Evolutionary conservation across 768 basidiomycete genomes (phyloP).

Genomic region (Daedaleopsis sinensis): DNA sequence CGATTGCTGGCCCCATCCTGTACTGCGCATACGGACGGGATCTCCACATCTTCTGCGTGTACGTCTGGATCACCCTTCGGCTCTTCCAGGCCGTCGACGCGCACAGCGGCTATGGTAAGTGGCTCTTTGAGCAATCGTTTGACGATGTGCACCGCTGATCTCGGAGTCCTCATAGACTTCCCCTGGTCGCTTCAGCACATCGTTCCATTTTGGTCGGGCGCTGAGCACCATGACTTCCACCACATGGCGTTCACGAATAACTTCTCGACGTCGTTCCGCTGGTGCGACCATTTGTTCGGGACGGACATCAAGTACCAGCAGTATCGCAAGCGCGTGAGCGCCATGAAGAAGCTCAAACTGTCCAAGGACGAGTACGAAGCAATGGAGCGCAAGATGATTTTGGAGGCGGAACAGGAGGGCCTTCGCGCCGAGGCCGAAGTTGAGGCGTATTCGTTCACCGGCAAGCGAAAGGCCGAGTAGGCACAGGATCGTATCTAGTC

Average conservation of each 20-base stretch:
- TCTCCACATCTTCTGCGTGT: constrained; percentile 92
- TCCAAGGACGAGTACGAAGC: constrained; percentile 53
- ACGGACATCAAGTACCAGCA: constrained; percentile 90
- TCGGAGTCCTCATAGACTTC: constrained; percentile 62
- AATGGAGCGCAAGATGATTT: constrained; percentile 65
- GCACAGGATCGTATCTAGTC: too few relatives aligned
- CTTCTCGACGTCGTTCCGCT: constrained; percentile 92
- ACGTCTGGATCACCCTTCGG: constrained; percentile 90
- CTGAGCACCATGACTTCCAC: constrained; percentile 98
- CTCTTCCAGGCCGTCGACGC: constrained; percentile 98
- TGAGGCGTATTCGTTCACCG: constrained; percentile 29
- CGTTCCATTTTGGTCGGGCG: constrained; percentile 95
- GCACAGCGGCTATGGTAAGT: constrained; percentile 90
- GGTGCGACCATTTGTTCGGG: constrained; percentile 88
- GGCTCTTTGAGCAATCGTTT: too few relatives aligned
- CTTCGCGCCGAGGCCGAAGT: constrained; percentile 62
- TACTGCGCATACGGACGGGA: constrained; percentile 77
- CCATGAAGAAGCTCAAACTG: constrained; percentile 53
- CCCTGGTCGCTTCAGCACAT: constrained; percentile 96
- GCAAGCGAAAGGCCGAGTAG: constrained; percentile 24
- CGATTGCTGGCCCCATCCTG: constrained; percentile 84
- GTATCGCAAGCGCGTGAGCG: constrained; percentile 69
- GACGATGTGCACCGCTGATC: too few relatives aligned
- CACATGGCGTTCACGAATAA: constrained; percentile 97
- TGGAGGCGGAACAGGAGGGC: constrained; percentile 76